Conservation (phyloP, 306 rosid species). For the Cicer cuneatum region DNA sequence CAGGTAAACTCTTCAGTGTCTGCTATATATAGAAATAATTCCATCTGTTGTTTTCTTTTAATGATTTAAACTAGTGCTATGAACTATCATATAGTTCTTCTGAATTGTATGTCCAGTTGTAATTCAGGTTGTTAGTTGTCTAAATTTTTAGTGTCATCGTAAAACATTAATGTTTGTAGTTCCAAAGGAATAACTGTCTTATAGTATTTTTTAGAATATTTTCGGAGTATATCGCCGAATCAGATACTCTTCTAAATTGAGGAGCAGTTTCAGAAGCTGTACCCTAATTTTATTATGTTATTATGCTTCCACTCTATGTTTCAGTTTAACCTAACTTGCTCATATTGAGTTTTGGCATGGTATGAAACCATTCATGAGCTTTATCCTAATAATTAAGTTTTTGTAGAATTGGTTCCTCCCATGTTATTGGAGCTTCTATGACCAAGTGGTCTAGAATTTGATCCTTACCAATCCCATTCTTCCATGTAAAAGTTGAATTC, state of each 20-base stretch:
- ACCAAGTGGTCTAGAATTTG: background rate
- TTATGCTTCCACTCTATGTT: background rate
- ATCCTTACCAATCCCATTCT: constrained; percentile 13
- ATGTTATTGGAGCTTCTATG: background rate
- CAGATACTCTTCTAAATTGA: background rate
- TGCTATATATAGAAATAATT: constrained; percentile 8
- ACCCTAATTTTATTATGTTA: background rate
- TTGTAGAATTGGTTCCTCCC: background rate
- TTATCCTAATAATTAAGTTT: background rate
- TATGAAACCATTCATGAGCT: constrained; percentile 16
- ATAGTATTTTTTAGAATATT: background rate
- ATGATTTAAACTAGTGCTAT: constrained; percentile 32
- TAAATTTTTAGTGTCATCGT: constrained; percentile 9
- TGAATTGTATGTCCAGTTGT: constrained; percentile 7
- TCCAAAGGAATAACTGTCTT: constrained; percentile 5
- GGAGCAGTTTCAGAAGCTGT: background rate
- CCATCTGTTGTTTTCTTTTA: constrained; percentile 19
- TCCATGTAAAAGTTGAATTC: background rate
- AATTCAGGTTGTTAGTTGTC: constrained; percentile 1
- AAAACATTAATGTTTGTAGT: constrained; percentile 6
- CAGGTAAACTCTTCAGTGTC: constrained; percentile 59
- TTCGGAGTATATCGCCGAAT: background rate
- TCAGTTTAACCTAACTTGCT: background rate
- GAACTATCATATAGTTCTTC: constrained; percentile 12
- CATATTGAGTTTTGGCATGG: constrained; percentile 12